Evolutionary conservation across 2,329 filamentous ascomycete species (phyloP).

Genomic region (Fusarium sp.): DNA sequence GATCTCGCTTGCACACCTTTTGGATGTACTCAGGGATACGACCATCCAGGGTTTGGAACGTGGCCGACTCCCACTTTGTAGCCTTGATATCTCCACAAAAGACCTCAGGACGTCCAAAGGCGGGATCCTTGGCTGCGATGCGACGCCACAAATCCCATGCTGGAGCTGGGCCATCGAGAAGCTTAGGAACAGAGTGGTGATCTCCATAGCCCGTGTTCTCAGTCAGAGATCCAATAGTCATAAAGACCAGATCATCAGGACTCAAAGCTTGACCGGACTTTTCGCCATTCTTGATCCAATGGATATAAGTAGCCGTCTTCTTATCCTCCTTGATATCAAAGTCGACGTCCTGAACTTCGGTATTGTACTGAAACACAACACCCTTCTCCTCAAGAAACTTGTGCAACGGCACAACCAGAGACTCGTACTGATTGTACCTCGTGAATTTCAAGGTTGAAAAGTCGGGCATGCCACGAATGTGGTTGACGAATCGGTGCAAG

Average conservation of each 20-base stretch:
- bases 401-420: conserved; percentile 20
- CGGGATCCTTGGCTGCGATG: conserved; percentile 18
- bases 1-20: conserved; percentile 35
- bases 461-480: conserved; percentile 28
- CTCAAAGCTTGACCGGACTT: conserved; percentile 14
- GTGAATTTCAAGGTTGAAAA: conserved; percentile 30
- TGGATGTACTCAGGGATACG: conserved; percentile 30
- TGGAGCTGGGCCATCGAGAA: conserved; percentile 17
- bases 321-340: conserved; percentile 8
- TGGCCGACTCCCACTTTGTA: conserved; percentile 56
- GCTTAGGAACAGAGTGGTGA: conserved; percentile 11
- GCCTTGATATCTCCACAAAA: conserved; percentile 20
- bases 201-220: conserved; percentile 25
- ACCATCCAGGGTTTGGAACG: conserved; percentile 53
- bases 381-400: conserved; percentile 29
- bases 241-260: conserved; percentile 14
- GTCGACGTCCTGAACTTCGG: conserved; percentile 23
- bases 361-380: conserved; percentile 23
- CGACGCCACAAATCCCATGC: conserved; percentile 29
- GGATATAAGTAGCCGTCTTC: conserved; percentile 22
- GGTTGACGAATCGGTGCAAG: conserved; percentile 27
- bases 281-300: conserved; percentile 11
- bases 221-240: conserved; percentile 27
- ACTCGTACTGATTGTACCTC: conserved; percentile 31
- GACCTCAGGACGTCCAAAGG: conserved; percentile 26